Evolutionary conservation across 805 yeast genomes (phyloP).

Genomic region (Hanseniaspora occidentalis): DNA sequence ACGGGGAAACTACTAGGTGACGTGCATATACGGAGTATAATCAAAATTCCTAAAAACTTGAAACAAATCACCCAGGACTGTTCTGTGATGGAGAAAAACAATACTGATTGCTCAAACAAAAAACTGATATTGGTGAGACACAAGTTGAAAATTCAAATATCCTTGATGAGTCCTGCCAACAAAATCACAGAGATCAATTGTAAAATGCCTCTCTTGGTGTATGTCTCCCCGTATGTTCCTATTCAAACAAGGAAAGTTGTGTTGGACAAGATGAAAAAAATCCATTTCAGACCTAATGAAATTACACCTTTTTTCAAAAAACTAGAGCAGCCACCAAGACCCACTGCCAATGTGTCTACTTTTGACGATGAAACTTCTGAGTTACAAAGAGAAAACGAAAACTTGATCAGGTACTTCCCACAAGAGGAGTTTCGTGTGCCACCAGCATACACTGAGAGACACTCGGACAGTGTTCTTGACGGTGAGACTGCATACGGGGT

Average conservation of each 20-base stretch:
- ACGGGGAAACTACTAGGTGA: slow-evolving; percentile 29
- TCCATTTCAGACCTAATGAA: slow-evolving; percentile 30
- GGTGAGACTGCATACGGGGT: not conserved
- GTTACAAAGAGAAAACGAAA: too few species aligned
- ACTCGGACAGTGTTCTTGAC: slow-evolving; percentile 37
- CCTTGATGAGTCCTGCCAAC: slow-evolving; percentile 60
- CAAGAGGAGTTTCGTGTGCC: slow-evolving; percentile 47
- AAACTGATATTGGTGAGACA: slow-evolving; percentile 64
- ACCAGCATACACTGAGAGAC: slow-evolving; percentile 61
- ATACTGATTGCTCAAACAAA: slow-evolving; percentile 17
- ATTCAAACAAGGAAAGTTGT: slow-evolving; percentile 32
- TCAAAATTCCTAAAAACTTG: slow-evolving; percentile 59
- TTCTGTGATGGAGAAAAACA: slow-evolving; percentile 40
- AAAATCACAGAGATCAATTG: slow-evolving; percentile 81
- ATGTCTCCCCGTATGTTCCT: slow-evolving; percentile 63
- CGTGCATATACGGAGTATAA: slow-evolving; percentile 50
- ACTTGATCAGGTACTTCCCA: slow-evolving; percentile 16
- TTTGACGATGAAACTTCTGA: slow-evolving; percentile 14
- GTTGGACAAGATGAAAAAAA: slow-evolving; percentile 27
- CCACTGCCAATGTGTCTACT: slow-evolving; percentile 4
- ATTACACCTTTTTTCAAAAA: not conserved
- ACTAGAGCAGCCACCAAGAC: not conserved
- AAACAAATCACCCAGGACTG: slow-evolving; percentile 75
- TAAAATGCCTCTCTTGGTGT: slow-evolving; percentile 62
- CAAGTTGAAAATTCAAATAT: slow-evolving; percentile 62